Percentiles rank a stretch among this genome's conserved stretches.
Evolutionary conservation across 768 basidiomycete genomes (phyloP).

Genomic region (Lentinula boryana): DNA sequence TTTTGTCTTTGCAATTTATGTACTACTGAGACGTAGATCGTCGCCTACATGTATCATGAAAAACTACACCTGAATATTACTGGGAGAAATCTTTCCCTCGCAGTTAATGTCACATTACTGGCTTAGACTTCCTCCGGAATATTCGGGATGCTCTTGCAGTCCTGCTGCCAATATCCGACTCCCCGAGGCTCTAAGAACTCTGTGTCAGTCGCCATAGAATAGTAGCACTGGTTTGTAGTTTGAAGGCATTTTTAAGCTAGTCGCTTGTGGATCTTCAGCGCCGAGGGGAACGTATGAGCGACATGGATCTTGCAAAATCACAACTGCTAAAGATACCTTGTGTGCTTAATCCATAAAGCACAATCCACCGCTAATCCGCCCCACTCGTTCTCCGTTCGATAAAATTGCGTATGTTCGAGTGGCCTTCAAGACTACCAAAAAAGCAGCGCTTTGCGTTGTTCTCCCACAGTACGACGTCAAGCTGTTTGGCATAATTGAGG

Average conservation of each 20-base stretch:
- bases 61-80: not conserved
- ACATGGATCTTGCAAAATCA: not conserved
- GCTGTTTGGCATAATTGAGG: slow-evolving; percentile 75
- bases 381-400: slow-evolving; percentile 56
- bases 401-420: slow-evolving; percentile 72
- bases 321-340: not conserved
- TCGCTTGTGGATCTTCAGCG: not conserved
- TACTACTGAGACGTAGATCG: not conserved
- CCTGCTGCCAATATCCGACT: not conserved
- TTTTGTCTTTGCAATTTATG: not conserved
- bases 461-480: slow-evolving; percentile 84
- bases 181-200: not conserved
- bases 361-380: not conserved
- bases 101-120: not conserved
- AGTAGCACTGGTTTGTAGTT: not conserved
- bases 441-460: slow-evolving; percentile 68
- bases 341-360: not conserved
- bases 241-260: not conserved
- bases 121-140: not conserved
- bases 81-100: too few species aligned
- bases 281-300: not conserved
- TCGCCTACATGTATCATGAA: not conserved
- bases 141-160: not conserved
- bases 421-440: slow-evolving; percentile 76
- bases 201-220: not conserved